Conservation (phyloP, 78 protist species). For the Tieghemostelium lacteum region DNA sequence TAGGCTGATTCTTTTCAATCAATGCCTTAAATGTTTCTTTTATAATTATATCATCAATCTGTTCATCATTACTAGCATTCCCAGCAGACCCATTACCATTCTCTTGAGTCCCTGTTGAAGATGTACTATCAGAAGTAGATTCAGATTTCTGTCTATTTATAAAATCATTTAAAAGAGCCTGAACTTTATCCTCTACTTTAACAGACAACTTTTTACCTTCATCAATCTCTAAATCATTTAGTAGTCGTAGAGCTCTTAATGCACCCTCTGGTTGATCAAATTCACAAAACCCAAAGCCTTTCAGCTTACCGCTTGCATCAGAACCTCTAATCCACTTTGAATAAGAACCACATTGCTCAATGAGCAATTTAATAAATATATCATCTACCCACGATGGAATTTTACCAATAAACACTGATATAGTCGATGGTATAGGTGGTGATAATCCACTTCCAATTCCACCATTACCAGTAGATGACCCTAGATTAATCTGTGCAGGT, state of each 20-base stretch:
- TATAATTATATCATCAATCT: neutral
- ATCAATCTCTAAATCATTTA: constrained; percentile 37
- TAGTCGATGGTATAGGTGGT: neutral
- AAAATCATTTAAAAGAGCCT: constrained; percentile 34
- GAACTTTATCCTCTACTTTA: constrained; percentile 51
- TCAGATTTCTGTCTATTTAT: neutral
- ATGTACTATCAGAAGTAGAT: neutral
- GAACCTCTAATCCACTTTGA: constrained; percentile 66
- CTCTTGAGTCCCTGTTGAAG: neutral
- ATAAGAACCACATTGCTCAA: constrained; percentile 61
- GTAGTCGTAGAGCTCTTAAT: constrained; percentile 47
- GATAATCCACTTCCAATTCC: neutral
- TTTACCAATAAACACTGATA: constrained; percentile 54
- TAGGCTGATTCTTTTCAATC: constrained; percentile 3
- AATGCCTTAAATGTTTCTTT: constrained; percentile 15
- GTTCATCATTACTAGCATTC: too few relatives aligned
- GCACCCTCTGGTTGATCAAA: constrained; percentile 70
- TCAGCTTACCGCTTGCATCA: constrained; percentile 51
- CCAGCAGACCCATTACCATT: too few relatives aligned
- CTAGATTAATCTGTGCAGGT: neutral
- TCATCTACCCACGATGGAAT: constrained; percentile 72
- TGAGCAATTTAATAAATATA: constrained; percentile 25
- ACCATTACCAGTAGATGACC: neutral
- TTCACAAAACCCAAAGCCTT: constrained; percentile 73
- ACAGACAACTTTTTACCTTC: constrained; percentile 6